Conservation (phyloP, 1,139 yeast genomes). For the Wickerhamomyces sp. region DNA sequence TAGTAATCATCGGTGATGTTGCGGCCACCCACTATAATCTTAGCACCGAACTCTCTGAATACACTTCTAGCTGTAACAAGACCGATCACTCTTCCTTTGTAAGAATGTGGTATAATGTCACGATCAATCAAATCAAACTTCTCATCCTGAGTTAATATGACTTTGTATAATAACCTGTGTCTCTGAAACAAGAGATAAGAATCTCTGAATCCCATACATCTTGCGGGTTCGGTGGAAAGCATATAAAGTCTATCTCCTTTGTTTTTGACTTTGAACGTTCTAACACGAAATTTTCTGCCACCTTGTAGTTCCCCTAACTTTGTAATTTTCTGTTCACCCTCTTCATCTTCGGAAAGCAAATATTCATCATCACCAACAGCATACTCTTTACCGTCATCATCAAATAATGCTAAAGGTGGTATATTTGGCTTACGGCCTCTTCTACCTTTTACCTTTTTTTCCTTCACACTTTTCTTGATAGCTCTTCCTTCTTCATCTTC, state of each 20-base stretch:
- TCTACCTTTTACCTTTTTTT: constrained; percentile 13
- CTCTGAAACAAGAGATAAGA: constrained; percentile 87
- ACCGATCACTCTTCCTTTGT: constrained; percentile 85
- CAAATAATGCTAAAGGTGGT: constrained; percentile 25
- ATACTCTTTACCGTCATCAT: constrained; percentile 41
- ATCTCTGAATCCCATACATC: constrained; percentile 91
- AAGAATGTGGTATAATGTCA: constrained; percentile 81
- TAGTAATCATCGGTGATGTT: constrained; percentile 87
- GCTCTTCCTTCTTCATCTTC: constrained; percentile 11
- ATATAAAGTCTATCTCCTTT: constrained; percentile 73
- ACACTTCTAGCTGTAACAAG: constrained; percentile 88
- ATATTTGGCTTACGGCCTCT: constrained; percentile 24
- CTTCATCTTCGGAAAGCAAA: constrained; percentile 71
- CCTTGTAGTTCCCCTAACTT: constrained; percentile 63
- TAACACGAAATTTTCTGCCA: constrained; percentile 74
- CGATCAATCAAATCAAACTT: constrained; percentile 79
- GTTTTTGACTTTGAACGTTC: constrained; percentile 73
- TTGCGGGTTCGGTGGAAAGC: constrained; percentile 94
- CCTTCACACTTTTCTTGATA: constrained; percentile 6
- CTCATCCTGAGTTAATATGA: constrained; percentile 70
- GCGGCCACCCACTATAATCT: constrained; percentile 72
- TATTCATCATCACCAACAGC: constrained; percentile 74
- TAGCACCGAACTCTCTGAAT: constrained; percentile 89
- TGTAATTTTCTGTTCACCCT: constrained; percentile 74
- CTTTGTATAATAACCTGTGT: constrained; percentile 64